Evolutionary conservation across 257 asterid species (phyloP), one percentile per base, ranked within the genome.

Genomic region (Penstemon barbatus): DNA sequence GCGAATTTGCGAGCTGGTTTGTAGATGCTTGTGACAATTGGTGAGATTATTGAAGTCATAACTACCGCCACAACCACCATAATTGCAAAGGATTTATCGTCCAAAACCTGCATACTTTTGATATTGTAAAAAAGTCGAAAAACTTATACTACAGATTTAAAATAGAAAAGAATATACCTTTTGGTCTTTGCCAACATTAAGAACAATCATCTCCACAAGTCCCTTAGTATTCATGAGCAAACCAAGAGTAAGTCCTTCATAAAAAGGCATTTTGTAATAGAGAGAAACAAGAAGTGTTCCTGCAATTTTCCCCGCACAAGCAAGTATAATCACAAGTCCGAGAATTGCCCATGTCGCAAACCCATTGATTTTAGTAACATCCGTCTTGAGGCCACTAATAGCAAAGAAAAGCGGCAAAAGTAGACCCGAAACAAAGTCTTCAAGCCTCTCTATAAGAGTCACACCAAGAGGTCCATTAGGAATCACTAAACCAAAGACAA

Each of bases 131-230:
- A 49, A n/a, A 18, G 6, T 45, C 40, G 42, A 25, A 57, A 48
- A 9, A 12, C 6, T 19, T 3, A 43, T 37, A 15, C 45, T 8
- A 38, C 6, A 8, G 25, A 37, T 25, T 0, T 4, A 45, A 18
- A 3, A 43, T 4, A 15, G 18, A 49, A 1, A 55, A 5, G 38
- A 46, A 37, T 8, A 45, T 79, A 90, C 98, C 88, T 83, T 87
- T 50, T 94, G 98, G 72, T 94, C 99, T 75, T 82, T 91, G 10
- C 98, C 98, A n/a, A 94, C 98, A 13, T 94, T 94, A 71, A 94
- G 97, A 10, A 91, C 91, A 65, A 94, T 94, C 86, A 94, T 91
- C 85, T 94, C 98, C 50, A 91, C 82, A 10, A 94, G 95, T 11
- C 98, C 99, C 69, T 94, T 94, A 51, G 97, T 87, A 64, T 94